phyloP scores from a whole-genome alignment of 139 green algal genomes.

The Nannochloris sp. region DNA sequence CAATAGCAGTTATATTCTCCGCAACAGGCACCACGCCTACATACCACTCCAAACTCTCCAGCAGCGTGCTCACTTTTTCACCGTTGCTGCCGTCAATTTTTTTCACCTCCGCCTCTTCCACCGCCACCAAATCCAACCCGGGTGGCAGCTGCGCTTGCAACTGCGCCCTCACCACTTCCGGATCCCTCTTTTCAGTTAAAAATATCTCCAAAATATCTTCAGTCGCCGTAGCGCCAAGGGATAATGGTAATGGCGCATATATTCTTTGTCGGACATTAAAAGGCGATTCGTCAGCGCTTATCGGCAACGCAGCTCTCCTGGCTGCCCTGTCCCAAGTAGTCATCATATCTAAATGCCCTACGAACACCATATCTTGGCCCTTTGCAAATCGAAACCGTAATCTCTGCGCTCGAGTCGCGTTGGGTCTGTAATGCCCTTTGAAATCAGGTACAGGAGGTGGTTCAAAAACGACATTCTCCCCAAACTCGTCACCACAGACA shows the following conservation, averaged over 20 bases:
- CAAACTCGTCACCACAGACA: conserved; percentile 60
- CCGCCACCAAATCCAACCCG: conserved; percentile 28
- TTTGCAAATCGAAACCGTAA: conserved; percentile 48
- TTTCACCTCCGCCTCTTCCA: conserved; percentile 27
- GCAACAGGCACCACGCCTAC: conserved; percentile 18
- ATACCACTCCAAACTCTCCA: conserved; percentile 32
- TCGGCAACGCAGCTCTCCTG: conserved; percentile 48
- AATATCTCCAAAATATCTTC: conserved; percentile 48
- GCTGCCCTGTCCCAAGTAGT: conserved; percentile 48
- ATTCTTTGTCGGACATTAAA: conserved; percentile 40
- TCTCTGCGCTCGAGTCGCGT: conserved; percentile 31
- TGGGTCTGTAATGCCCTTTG: conserved; percentile 39
- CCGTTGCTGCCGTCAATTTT: conserved; percentile 36
- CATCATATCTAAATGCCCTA: conserved; percentile 65
- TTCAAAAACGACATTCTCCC: conserved; percentile 47
- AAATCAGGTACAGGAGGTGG: conserved; percentile 53
- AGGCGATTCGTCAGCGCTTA: conserved; percentile 38
- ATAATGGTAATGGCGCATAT: conserved; percentile 34
- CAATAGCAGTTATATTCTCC: neutral
- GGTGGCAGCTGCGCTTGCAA: conserved; percentile 33
- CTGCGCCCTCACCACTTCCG: neutral
- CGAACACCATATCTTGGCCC: conserved; percentile 46
- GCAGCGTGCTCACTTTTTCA: conserved; percentile 34
- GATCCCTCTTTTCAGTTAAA: conserved; percentile 24
- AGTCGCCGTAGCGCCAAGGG: conserved; percentile 43